These are phyloP conservation scores for Sinapis alba DNA, from an alignment of 441 rosid genomes.

Conservation along the genomic window DNA sequence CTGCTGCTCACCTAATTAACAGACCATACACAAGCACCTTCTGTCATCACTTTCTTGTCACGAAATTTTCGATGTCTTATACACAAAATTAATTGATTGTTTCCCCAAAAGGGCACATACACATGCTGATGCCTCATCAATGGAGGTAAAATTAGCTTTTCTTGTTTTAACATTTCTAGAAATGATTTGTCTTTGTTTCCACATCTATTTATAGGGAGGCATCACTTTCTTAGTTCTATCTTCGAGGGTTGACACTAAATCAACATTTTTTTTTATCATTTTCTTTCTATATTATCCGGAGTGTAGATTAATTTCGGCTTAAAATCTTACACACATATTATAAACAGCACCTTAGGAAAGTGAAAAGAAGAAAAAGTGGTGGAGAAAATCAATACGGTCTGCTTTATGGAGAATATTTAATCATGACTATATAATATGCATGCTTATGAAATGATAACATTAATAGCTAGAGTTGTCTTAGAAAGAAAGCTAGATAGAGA, in stretches of 20 bases:
- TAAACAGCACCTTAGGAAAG: slow-evolving; percentile 17
- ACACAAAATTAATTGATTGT: slow-evolving; percentile 38
- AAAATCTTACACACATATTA: background rate
- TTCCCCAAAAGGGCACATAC: slow-evolving; percentile 37
- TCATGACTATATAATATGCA: slow-evolving; percentile 34
- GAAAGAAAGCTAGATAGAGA: background rate
- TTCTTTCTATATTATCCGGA: background rate
- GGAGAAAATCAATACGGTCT: slow-evolving; percentile 16
- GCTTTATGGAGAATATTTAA: slow-evolving; percentile 29
- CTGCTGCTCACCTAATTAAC: slow-evolving; percentile 38
- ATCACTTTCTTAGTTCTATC: slow-evolving; percentile 29
- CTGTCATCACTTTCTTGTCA: slow-evolving; percentile 33
- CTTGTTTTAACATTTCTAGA: slow-evolving; percentile 33
- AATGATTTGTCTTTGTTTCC: slow-evolving; percentile 35
- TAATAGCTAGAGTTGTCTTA: slow-evolving; percentile 6
- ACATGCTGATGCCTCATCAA: slow-evolving; percentile 44
- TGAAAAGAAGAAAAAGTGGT: slow-evolving; percentile 11
- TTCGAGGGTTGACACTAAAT: slow-evolving; percentile 5
- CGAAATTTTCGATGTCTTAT: slow-evolving; percentile 2
- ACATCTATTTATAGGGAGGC: slow-evolving; percentile 36
- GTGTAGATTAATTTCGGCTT: background rate
- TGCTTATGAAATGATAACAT: slow-evolving; percentile 32
- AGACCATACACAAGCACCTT: slow-evolving; percentile 26
- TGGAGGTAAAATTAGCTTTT: slow-evolving; percentile 36
- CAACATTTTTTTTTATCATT: background rate